A percentile compares a stretch with the other conserved stretches of the same genome.
Evolutionary conservation across 2,329 filamentous ascomycete genomes (phyloP).

Genomic region (Aureobasidium melanogenum): DNA sequence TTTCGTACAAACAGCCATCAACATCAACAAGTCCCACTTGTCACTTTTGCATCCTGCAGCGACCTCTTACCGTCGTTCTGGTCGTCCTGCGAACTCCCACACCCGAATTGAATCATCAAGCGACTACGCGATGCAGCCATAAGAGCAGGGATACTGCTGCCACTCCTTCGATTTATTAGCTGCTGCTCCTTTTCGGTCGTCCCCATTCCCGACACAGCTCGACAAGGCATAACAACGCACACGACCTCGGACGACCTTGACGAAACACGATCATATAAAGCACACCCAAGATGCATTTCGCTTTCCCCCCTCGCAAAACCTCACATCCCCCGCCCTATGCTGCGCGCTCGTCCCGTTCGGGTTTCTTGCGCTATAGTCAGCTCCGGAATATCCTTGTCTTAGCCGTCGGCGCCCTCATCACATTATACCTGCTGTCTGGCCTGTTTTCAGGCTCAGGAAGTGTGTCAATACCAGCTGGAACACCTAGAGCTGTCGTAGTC

Average conservation of each 20-base stretch:
- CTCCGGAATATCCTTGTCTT: conserved; percentile 45
- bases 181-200: conserved; percentile 1
- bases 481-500: conserved; percentile 62
- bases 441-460: conserved; percentile 19
- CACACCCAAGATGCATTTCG: conserved; percentile 65
- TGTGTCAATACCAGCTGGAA: conserved; percentile 30
- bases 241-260: conserved; percentile 3
- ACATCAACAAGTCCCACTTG: neutral
- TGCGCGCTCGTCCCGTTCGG: conserved; percentile 45
- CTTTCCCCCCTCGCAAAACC: conserved; percentile 73
- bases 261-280: neutral
- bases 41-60: neutral
- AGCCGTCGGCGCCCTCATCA: conserved; percentile 44
- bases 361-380: conserved; percentile 32
- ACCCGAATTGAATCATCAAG: neutral
- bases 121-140: conserved; percentile 6
- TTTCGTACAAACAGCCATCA: neutral
- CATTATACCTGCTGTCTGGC: conserved; percentile 53
- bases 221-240: neutral
- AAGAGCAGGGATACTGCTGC: neutral
- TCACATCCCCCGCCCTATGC: conserved; percentile 67
- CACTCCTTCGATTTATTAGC: neutral
- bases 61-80: neutral
- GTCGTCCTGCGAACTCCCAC: neutral
- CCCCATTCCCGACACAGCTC: neutral